These are phyloP conservation scores for Colletotrichum eleusines DNA, from an alignment of 2,329 filamentous ascomycete genomes.

Conservation along the genomic window DNA sequence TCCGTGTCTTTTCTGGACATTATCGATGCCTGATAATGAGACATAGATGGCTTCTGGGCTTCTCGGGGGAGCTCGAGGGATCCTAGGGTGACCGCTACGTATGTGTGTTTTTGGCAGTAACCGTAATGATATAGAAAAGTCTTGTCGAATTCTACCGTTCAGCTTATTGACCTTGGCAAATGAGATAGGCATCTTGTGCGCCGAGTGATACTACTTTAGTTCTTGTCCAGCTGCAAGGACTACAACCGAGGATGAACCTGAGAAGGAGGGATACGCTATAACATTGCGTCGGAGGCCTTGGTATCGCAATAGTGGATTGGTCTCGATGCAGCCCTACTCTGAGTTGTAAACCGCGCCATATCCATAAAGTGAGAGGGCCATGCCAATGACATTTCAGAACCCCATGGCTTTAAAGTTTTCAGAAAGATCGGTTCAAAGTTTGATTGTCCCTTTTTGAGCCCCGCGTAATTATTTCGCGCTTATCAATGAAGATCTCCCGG, in stretches of 20 bases:
- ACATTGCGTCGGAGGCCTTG: background rate
- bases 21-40: conserved; percentile 4
- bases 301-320: background rate
- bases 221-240: no score
- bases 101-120: background rate
- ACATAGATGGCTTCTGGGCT: background rate
- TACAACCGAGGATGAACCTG: no score
- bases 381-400: background rate
- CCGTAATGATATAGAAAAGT: conserved; percentile 5
- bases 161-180: no score
- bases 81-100: background rate
- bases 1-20: background rate
- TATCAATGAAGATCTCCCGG: background rate
- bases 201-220: background rate
- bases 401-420: background rate
- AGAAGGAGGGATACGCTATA: no score
- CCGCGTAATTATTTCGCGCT: no score
- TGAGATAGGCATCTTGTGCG: background rate
- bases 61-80: background rate
- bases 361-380: background rate
- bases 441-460: background rate
- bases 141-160: background rate
- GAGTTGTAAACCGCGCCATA: no score
- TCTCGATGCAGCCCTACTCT: background rate
- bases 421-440: background rate